Percentiles rank a stretch among this genome's conserved stretches.
Evolutionary conservation across 2,329 filamentous ascomycete genomes (phyloP).

Genomic region (Pseudopithomyces chartarum): DNA sequence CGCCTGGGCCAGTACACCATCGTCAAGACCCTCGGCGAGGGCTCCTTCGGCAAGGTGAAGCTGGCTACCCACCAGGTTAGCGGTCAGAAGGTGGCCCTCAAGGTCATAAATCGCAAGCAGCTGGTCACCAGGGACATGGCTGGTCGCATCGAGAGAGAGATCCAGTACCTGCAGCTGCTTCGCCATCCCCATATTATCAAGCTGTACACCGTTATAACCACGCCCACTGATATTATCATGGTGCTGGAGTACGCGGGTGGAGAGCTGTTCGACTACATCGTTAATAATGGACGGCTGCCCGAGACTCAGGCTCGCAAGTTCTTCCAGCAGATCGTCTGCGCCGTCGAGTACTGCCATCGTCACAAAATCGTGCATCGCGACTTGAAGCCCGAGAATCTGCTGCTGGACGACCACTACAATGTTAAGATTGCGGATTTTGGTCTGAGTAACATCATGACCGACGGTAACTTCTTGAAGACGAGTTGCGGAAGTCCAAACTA

Average conservation of each 20-base stretch:
- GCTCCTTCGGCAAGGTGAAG: conserved; percentile 98
- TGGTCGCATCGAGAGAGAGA: conserved; percentile 94
- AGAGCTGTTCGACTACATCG: conserved; percentile 97
- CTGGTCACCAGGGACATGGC: conserved; percentile 98
- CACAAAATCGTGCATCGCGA: conserved; percentile 99
- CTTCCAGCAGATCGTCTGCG: conserved; percentile 99
- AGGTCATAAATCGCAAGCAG: conserved; percentile 96
- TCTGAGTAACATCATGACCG: conserved; percentile 99
- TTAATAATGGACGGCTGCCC: conserved; percentile 87
- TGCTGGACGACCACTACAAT: conserved; percentile 93
- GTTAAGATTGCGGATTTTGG: conserved; percentile 99
- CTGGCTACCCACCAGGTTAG: conserved; percentile 90
- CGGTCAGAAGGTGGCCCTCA: conserved; percentile 93
- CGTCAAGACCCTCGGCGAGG: conserved; percentile 88
- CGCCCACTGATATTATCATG: conserved; percentile 95
- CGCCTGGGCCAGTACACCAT: conserved; percentile 92
- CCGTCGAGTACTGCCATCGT: conserved; percentile 97
- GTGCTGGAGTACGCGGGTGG: conserved; percentile 96
- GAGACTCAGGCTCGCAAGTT: conserved; percentile 94
- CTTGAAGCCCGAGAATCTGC: conserved; percentile 93
- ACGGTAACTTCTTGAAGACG: conserved; percentile 98
- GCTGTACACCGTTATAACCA: conserved; percentile 97
- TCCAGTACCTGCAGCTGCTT: conserved; percentile 94
- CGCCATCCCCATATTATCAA: conserved; percentile 99
- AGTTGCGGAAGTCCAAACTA: conserved; percentile 99